Percentiles rank a stretch among this genome's conserved stretches.
Evolutionary conservation across 2,329 filamentous ascomycete species (phyloP).

Genomic region (Dactylonectria macrodidyma): DNA sequence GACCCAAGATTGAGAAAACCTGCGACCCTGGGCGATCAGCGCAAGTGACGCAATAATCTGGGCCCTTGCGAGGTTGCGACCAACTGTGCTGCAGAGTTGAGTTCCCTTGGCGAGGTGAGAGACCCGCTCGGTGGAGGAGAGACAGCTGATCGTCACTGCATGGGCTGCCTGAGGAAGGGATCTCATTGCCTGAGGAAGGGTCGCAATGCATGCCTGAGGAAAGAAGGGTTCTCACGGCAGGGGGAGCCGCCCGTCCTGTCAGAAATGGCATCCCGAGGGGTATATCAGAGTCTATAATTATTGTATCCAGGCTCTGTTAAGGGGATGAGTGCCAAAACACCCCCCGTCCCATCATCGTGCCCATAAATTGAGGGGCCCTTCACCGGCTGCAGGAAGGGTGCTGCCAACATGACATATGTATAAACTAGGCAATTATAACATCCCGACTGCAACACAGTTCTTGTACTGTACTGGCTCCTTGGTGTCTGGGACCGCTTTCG

Average conservation of each 20-base stretch:
- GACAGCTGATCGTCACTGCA: neutral
- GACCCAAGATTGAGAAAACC: neutral
- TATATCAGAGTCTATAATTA: neutral
- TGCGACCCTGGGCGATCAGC: neutral
- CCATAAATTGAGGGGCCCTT: neutral
- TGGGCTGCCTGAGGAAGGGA: neutral
- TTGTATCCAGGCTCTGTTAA: neutral
- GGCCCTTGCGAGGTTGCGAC: neutral
- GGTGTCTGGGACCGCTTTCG: neutral
- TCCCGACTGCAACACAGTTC: neutral
- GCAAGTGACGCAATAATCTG: neutral
- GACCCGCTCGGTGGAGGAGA: neutral
- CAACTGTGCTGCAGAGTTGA: neutral
- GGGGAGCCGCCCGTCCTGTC: too few species aligned
- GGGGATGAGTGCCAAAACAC: neutral
- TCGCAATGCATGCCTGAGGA: neutral
- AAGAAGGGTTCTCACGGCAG: too few species aligned
- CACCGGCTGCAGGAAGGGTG: neutral
- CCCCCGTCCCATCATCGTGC: neutral
- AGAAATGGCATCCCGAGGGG: too few species aligned
- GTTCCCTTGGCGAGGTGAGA: neutral
- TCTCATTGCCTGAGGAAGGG: neutral
- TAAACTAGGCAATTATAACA: constrained; percentile 6
- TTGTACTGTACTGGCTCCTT: neutral
- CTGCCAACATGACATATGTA: neutral